Evolutionary conservation across 495 filamentous ascomycete species (phyloP), one percentile per base, ranked within the genome.

Genomic region (Lasiosphaeriaceae sp.): DNA sequence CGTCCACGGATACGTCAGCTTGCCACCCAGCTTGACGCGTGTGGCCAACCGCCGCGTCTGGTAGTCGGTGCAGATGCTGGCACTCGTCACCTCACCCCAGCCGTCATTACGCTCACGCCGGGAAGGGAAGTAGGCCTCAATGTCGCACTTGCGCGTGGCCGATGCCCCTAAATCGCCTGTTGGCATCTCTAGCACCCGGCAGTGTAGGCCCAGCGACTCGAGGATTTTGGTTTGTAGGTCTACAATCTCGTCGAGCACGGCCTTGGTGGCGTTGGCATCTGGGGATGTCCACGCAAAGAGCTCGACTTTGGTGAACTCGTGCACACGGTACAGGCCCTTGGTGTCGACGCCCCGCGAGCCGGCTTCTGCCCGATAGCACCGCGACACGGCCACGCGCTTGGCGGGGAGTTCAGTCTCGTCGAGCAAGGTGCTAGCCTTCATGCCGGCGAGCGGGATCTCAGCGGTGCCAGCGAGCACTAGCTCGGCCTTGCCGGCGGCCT

Each of bases 261-360:
- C 78, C 14, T 80, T 70, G 0, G 82, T 73, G 1, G 71, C 66
- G 3, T 60, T 56, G 0, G 45, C 50, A 22, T 76, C 76, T 11
- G 86, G 84, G 0, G 73, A 45, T 5, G 84, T 84, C 93, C 93
- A 98, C 0, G 85, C 90, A 68, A 98, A 98, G 76, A 98, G 84
- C 69, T 98, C 94, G 1, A 97, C 93, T 66, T 98, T 98, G 39
- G 91, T 96, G 74, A 98, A 98, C 69, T 98, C 94, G 75, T 97
- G 94, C n/a, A 98, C 94, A 12, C 94, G 86, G 74, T 97, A 98
- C 7, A 98, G 79, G 9, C 94, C 94, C 73, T 97, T 97, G 8
- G 89, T 95, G 41, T 96, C 90, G 21, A 83, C 84, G 31, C 94
- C 94, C 19, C 94, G 79, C 5, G 90, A 86, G 19, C 94, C 94